Conservation (phyloP, 2,329 filamentous ascomycete species). For the Penicillium sp. region DNA sequence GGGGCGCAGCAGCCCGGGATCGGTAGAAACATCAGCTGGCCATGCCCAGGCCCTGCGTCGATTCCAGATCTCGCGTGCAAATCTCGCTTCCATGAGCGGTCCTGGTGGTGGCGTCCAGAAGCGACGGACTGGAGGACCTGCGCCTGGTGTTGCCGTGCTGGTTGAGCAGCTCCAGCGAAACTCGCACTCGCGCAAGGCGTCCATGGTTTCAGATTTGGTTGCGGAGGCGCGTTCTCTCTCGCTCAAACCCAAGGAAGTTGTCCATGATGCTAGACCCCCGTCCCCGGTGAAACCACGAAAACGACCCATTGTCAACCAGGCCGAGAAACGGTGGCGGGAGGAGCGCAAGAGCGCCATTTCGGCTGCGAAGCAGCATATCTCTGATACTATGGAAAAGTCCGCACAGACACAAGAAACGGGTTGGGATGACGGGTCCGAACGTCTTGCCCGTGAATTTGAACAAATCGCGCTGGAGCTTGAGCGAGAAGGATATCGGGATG, state of each 20-base stretch:
- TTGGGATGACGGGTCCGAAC: slow-evolving; percentile 44
- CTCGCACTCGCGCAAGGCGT: slow-evolving; percentile 34
- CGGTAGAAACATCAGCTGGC: slow-evolving; percentile 20
- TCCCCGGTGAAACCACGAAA: slow-evolving; percentile 30
- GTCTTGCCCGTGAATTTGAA: slow-evolving; percentile 42
- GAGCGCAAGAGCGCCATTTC: slow-evolving; percentile 34
- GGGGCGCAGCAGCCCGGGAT: slow-evolving; percentile 2
- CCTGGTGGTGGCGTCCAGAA: slow-evolving; percentile 37
- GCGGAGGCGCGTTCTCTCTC: slow-evolving; percentile 13
- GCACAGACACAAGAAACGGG: slow-evolving; percentile 35
- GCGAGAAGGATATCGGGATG: slow-evolving; percentile 17
- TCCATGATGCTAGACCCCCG: slow-evolving; percentile 4
- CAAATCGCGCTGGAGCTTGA: slow-evolving; percentile 44
- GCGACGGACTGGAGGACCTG: slow-evolving; percentile 26
- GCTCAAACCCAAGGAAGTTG: slow-evolving; percentile 10
- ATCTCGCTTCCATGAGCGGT: slow-evolving; percentile 24
- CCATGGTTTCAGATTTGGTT: slow-evolving; percentile 32
- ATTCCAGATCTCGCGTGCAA: slow-evolving; percentile 41
- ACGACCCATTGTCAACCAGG: slow-evolving; percentile 41
- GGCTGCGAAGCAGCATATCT: slow-evolving; percentile 36
- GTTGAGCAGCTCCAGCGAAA: slow-evolving; percentile 39
- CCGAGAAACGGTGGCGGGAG: slow-evolving; percentile 39
- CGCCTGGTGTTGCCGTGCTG: slow-evolving; percentile 35
- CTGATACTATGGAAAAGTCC: slow-evolving; percentile 36
- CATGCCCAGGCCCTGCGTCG: slow-evolving; percentile 30